Base-by-base conservation (phyloP, 805 yeast genomes). In the Hanseniaspora hatyaiensis region DNA sequence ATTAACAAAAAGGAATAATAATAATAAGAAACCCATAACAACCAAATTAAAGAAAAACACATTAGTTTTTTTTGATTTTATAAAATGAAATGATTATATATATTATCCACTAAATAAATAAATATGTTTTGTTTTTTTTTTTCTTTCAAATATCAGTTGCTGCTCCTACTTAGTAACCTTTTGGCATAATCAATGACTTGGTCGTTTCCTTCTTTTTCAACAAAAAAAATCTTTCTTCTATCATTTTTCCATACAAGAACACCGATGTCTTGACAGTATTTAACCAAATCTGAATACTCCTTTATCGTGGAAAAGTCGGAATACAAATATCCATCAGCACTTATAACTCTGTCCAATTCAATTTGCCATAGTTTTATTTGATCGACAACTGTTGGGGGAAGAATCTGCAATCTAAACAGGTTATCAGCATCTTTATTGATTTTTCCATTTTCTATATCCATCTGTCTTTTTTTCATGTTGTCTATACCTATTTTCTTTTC, bases 321-420 rank as follows among this genome's bases (percentile, higher is more conserved):
- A 65, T 84, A 92, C 39, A 92, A 64, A 51, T 80, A 87, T 0
- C 99, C 99, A 24, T 80, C 85, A 43, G 77, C 82, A 1, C 92
- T 75, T 55, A 82, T 79, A 53, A 92, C 84, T 64, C 99, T 75
- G 62, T 92, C 97, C 66, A 88, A 65, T 61, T 92, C 99, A 51
- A 92, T 69, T 66, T 92, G 97, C 99, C 99, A 92, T 46, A 92
- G 70, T 59, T 79, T 80, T 55, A 92, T 84, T 62, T 92, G 99
- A 64, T 92, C 99, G 1, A 85, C 83, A n/a, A 92, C 95, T 0
- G 95, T 92, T 0, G 97, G 95, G 3, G 97, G 97, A 5, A 83
- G 61, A 11, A 92, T 67, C 58, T 80, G 79, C 50, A 78, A 56
- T 52, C 73, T 60, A 54, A 77, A 74, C 52, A 72, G 72, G 6